A percentile compares a stretch with the other conserved stretches of the same genome.
Evolutionary conservation across 2,329 filamentous ascomycete genomes (phyloP).

Genomic region (Fragosphaeria purpurea): DNA sequence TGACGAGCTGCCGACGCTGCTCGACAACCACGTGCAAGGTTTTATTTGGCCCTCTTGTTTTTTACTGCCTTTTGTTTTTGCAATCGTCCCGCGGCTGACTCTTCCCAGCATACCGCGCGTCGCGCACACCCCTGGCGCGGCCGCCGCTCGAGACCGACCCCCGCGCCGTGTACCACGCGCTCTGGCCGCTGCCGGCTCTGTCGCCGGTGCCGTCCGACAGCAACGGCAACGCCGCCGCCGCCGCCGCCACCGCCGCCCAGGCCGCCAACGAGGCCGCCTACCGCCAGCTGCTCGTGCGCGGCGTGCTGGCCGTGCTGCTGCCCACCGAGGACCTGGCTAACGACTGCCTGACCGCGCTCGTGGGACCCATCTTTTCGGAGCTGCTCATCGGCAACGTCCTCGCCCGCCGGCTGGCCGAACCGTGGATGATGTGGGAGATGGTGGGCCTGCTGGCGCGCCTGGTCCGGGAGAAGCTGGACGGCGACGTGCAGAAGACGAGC

Average conservation of each 20-base stretch:
- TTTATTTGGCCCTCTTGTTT: conserved; percentile 3
- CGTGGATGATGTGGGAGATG: conserved; percentile 80
- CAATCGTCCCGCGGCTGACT: not conserved
- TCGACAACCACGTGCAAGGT: conserved; percentile 77
- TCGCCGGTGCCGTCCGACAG: conserved; percentile 57
- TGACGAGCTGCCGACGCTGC: conserved; percentile 75
- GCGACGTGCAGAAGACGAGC: not conserved
- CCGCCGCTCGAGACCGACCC: conserved; percentile 51
- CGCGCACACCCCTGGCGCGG: conserved; percentile 47
- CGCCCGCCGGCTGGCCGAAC: conserved; percentile 70
- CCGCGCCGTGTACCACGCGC: conserved; percentile 68
- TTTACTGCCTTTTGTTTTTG: not conserved
- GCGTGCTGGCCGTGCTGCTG: conserved; percentile 69
- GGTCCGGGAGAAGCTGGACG: conserved; percentile 18
- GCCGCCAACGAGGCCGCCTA: conserved; percentile 70
- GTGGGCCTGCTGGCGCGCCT: conserved; percentile 59
- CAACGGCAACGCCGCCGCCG: conserved; percentile 36
- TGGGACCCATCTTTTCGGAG: conserved; percentile 81
- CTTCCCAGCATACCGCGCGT: conserved; percentile 58
- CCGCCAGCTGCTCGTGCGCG: conserved; percentile 78
- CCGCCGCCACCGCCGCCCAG: conserved; percentile 48
- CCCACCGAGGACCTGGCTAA: conserved; percentile 91
- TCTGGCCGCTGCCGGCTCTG: conserved; percentile 72
- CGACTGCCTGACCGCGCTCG: conserved; percentile 69
- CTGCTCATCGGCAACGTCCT: conserved; percentile 78